Evolutionary conservation across 1,284 basidiomycete species (phyloP).

Genomic region (Boletellus deceptivus): DNA sequence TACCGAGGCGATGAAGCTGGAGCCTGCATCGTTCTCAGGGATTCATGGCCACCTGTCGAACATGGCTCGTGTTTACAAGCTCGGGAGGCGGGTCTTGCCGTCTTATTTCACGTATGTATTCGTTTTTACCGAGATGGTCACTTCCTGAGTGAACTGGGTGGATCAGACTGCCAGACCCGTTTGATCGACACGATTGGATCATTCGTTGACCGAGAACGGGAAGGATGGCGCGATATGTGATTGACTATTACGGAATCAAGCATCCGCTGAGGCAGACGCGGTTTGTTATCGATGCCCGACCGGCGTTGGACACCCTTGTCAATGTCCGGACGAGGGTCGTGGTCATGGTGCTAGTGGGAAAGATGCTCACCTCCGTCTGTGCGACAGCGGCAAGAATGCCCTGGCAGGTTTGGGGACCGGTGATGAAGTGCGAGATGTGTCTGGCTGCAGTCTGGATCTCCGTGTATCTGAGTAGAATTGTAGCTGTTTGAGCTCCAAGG

Average conservation of each 20-base stretch:
- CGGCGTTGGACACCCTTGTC: conserved; percentile 8
- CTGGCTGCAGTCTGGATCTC: too few relatives aligned
- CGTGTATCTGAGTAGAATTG: too few relatives aligned
- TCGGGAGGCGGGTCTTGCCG: conserved; percentile 5
- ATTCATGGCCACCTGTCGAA: conserved; percentile 16
- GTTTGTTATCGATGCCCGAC: conserved; percentile 6
- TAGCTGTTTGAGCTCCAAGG: too few relatives aligned
- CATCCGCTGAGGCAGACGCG: conserved; percentile 7
- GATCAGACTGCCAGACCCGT: conserved; percentile 8
- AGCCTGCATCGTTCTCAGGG: conserved; percentile 11
- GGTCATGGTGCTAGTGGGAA: not conserved
- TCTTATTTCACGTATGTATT: conserved; percentile 7
- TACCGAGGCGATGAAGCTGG: conserved; percentile 4
- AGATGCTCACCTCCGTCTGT: not conserved
- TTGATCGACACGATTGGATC: conserved; percentile 13
- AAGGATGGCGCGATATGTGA: conserved; percentile 4
- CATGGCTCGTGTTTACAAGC: conserved; percentile 8
- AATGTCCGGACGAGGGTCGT: conserved; percentile 8
- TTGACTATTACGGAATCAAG: conserved; percentile 13
- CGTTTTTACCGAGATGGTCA: not conserved
- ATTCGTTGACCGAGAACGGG: conserved; percentile 5
- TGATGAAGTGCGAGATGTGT: too few relatives aligned
- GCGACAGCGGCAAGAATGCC: too few relatives aligned
- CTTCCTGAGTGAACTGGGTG: too few relatives aligned
- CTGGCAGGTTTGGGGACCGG: too few relatives aligned